Evolutionary conservation across 2,329 filamentous ascomycete genomes (phyloP), one percentile per base, ranked within the genome.

Genomic region (Berkeleyomyces basicola): DNA sequence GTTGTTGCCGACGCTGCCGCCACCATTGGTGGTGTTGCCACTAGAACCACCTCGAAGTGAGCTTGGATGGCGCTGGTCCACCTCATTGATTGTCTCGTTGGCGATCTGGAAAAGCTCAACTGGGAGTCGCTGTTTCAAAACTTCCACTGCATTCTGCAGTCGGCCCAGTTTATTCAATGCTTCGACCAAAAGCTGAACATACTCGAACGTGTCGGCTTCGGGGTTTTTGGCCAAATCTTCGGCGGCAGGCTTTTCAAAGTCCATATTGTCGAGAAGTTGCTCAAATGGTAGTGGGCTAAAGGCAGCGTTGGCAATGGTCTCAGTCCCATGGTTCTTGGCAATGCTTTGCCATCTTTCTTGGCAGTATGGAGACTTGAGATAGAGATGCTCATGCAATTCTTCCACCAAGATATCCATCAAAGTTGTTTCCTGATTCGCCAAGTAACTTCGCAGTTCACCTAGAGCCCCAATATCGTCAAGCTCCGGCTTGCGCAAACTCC

Each of bases 351-450:
- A 99, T 67, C 93, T 81, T 71, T 96, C 90, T 71, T 96, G 90
- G 70, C 92, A 97, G 71, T 99, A 99, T 0, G 92, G 93, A 3
- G 92, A 97, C 72, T 97, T 97, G 46, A 99, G 82, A 71, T 99
- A 99, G 3, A 99, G 79, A 74, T 99, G 93, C 71, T 95, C 93
- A 71, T 99, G 93, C 42, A 99, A 78, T 73, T 99, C 93, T 71
- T 99, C 93, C n/a, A 97, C 85, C 63, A 99, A 73, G 61, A 97
- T 97, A 70, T 99, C 93, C 70, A 92, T 92, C 66, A 99, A 76
- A 0, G 89, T 83, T 37, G 86, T 88, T 74, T 99, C 93, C 71
- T 99, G 95, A 70, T 96, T 97, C 64, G 85, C 85, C 64, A 99
- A 83, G 70, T 97, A 97, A 68, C 84, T 84, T 63, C 90, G 83